Evolutionary conservation across 1,284 basidiomycete species (phyloP), one percentile per base, ranked within the genome.

Genomic region (Cutaneotrichosporon sp.): DNA sequence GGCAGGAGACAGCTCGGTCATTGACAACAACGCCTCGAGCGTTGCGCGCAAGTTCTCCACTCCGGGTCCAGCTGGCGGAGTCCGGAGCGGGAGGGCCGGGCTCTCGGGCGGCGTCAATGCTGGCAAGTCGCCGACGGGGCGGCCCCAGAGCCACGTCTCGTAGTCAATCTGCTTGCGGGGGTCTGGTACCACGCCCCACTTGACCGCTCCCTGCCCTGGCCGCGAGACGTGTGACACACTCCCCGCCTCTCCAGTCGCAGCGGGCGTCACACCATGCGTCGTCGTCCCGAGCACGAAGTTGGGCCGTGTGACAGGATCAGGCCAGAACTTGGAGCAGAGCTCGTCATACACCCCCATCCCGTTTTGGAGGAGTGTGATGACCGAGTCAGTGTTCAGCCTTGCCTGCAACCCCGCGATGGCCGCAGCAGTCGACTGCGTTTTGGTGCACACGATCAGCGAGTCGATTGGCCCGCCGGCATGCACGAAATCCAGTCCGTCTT

Each of bases 311-410:
- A 76, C 67, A 9, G 84, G 81, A 65, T 91, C 84, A 34, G 80
- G 84, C 76, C 93, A 98, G 42, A 90, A 65, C 16, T 79, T 70
- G 14, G 77, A 71, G 38, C 89, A 71, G 48, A 97, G 78, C 57
- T 83, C 76, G 64, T 97, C 92, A 71, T 92, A 87, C 14, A 94
- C 78, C 16, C 91, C 93, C 84, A 96, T 80, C 78, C 70, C 93
- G 70, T 97, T 97, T 68, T 96, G 89, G 46, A 96, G 74, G 6
- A 98, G 81, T 1, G 94, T 87, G 59, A 97, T 83, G 24, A 92
- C 96, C 39, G 85, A 87, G 48, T 80, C 71, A 0, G 80, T 73
- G 5, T 80, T 79, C 25, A 97, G 74, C 19, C 90, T 82, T 9
- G 81, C 81, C 5, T 81, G 72, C 45, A 97, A 79, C 4, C 75